A percentile compares a stretch with the other conserved stretches of the same genome.
These are phyloP conservation scores for Gigaspora rosea DNA, from an alignment of 192 early-diverging fungal species.

Conservation along the genomic window DNA sequence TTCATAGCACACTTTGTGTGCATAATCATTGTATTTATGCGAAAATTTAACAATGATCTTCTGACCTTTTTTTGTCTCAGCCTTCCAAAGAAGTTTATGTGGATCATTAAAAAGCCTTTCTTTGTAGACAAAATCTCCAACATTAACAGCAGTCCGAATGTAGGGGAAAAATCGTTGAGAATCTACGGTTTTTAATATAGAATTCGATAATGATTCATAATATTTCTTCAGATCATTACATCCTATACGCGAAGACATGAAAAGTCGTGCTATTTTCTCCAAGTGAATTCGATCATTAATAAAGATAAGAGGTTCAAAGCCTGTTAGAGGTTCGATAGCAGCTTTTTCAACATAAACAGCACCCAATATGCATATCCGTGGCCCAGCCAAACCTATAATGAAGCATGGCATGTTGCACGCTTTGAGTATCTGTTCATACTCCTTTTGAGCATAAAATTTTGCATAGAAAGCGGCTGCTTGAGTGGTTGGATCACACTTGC, in stretches of 20 bases:
- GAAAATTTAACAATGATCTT: not conserved
- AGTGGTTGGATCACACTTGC: not conserved
- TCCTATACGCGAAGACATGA: not conserved
- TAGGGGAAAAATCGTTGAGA: not conserved
- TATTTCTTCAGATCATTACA: not conserved
- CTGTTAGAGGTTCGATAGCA: slow-evolving; percentile 6
- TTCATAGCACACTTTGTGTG: not conserved
- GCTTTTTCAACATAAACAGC: slow-evolving; percentile 10
- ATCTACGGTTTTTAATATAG: not conserved
- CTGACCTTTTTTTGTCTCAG: not conserved
- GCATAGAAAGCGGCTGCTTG: not conserved
- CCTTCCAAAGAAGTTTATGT: slow-evolving; percentile 6
- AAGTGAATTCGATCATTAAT: not conserved
- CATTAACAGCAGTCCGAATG: not conserved
- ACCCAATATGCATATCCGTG: slow-evolving; percentile 3
- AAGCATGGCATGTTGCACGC: not conserved
- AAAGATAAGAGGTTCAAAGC: not conserved
- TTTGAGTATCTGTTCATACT: slow-evolving; percentile 17
- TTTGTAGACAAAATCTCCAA: not conserved
- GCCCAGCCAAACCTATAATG: slow-evolving; percentile 18
- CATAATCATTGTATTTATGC: not conserved
- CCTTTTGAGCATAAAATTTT: not conserved
- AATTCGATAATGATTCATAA: not conserved
- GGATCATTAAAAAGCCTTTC: slow-evolving; percentile 5
- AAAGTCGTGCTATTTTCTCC: slow-evolving; percentile 4